Percentiles rank a stretch among this genome's conserved stretches.
phyloP scores from a whole-genome alignment of 2,329 filamentous ascomycete genomes.

The Botrytis pseudocinerea region DNA sequence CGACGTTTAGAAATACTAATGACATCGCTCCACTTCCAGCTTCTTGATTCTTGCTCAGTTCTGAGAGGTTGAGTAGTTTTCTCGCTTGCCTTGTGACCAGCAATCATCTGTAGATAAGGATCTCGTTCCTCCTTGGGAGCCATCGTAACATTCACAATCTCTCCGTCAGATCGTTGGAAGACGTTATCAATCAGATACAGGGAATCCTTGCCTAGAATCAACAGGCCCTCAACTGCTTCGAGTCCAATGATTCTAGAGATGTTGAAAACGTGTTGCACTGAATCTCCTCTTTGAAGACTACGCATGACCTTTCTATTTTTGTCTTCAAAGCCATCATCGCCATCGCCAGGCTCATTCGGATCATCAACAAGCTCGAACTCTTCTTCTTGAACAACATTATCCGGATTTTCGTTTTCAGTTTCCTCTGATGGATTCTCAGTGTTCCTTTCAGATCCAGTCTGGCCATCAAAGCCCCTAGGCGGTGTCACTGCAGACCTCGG shows the following conservation, averaged over 20 bases:
- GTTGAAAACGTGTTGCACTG: conserved; percentile 92
- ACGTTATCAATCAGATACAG: conserved; percentile 96
- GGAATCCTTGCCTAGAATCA: conserved; percentile 88
- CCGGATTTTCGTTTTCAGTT: conserved; percentile 27
- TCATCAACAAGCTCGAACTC: conserved; percentile 97
- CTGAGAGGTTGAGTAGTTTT: conserved; percentile 53
- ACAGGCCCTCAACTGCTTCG: conserved; percentile 88
- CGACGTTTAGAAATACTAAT: conserved; percentile 94
- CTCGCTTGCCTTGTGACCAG: conserved; percentile 63
- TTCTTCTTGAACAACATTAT: conserved; percentile 60
- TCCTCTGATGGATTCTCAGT: conserved; percentile 27
- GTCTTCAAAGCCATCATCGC: conserved; percentile 80
- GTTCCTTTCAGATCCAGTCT: conserved; percentile 25
- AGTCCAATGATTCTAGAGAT: conserved; percentile 91
- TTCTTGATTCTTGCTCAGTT: conserved; percentile 76
- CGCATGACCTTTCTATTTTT: conserved; percentile 98
- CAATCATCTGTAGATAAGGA: conserved; percentile 91
- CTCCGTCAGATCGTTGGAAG: conserved; percentile 90
- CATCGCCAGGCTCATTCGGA: conserved; percentile 80
- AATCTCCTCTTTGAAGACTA: conserved; percentile 83
- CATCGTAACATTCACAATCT: conserved; percentile 96
- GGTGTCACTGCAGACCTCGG: conserved; percentile 24
- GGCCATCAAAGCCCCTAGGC: conserved; percentile 23
- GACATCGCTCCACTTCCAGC: conserved; percentile 93
- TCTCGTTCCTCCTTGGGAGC: conserved; percentile 90